These are phyloP conservation scores for Paraphaeosphaeria sporulosa DNA, from an alignment of 2,329 filamentous ascomycete genomes.

Conservation along the genomic window DNA sequence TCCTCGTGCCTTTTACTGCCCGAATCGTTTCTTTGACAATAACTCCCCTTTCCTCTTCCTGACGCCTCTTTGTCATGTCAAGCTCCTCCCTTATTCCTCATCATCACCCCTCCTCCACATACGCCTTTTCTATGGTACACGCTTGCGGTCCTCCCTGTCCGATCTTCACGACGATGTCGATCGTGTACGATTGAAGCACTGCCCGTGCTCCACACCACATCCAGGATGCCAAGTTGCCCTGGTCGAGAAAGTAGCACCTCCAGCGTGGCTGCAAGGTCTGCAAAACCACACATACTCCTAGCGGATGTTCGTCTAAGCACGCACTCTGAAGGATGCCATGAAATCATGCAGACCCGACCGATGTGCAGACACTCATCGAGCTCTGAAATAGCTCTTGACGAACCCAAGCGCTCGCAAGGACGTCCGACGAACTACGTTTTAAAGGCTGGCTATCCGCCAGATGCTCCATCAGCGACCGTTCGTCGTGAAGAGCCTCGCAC, in stretches of 20 bases:
- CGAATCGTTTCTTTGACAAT: not conserved
- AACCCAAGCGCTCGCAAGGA: too few species aligned
- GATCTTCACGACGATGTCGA: too few species aligned
- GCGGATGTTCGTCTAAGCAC: not conserved
- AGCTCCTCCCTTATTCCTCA: not conserved
- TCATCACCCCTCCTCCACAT: too few species aligned
- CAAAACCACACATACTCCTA: not conserved
- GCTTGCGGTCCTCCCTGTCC: not conserved
- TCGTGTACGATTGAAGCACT: too few species aligned
- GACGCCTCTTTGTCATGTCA: too few species aligned
- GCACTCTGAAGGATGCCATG: not conserved
- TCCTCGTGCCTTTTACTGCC: not conserved
- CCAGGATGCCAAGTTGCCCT: not conserved
- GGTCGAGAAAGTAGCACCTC: not conserved
- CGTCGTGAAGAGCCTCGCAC: not conserved
- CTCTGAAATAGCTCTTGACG: too few species aligned
- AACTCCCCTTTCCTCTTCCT: too few species aligned
- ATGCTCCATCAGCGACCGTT: not conserved
- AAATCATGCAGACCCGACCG: not conserved
- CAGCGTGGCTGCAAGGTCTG: slow-evolving; percentile 4
- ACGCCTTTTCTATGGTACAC: too few species aligned
- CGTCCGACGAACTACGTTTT: too few species aligned
- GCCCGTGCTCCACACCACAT: too few species aligned
- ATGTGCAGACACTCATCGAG: not conserved
- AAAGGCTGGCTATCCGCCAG: too few species aligned